Conservation (phyloP, 2,329 filamentous ascomycete species). For the Chalaropsis thielavioides region DNA sequence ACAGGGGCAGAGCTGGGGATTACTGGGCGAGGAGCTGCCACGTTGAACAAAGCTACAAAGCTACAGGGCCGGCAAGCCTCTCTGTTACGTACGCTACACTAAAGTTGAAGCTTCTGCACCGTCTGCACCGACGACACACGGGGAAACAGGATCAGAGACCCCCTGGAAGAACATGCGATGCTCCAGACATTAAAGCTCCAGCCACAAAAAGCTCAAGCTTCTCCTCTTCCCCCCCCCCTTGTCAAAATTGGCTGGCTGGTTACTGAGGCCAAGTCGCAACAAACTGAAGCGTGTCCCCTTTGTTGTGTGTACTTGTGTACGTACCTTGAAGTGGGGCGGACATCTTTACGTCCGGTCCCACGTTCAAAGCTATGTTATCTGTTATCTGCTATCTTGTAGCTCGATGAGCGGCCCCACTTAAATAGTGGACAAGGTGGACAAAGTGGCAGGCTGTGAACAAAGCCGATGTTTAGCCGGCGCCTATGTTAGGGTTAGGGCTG, state of each 20-base stretch:
- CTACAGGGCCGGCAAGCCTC: neutral
- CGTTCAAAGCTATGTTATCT: neutral
- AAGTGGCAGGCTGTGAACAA: neutral
- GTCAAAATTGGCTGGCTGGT: neutral
- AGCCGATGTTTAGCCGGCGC: neutral
- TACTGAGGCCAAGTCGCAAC: slow-evolving; percentile 10
- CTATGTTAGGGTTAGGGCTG: neutral
- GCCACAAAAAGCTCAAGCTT: neutral
- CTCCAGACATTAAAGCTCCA: neutral
- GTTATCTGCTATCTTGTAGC: neutral
- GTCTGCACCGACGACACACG: no score
- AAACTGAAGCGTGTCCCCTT: slow-evolving; percentile 14
- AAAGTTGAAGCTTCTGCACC: no score
- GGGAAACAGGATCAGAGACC: neutral
- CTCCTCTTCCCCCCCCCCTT: neutral
- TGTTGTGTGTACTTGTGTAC: neutral
- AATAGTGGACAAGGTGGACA: slow-evolving; percentile 4
- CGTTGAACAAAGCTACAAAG: slow-evolving; percentile 9
- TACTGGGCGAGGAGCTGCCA: slow-evolving; percentile 7
- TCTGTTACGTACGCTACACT: neutral
- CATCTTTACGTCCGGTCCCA: neutral
- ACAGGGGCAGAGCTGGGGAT: neutral
- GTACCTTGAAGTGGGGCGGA: slow-evolving; percentile 9
- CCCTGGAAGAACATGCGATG: neutral
- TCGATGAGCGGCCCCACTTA: neutral